These are phyloP conservation scores for Telopea speciosissima DNA, from an alignment of 177 flowering plant species.

Conservation along the genomic window DNA sequence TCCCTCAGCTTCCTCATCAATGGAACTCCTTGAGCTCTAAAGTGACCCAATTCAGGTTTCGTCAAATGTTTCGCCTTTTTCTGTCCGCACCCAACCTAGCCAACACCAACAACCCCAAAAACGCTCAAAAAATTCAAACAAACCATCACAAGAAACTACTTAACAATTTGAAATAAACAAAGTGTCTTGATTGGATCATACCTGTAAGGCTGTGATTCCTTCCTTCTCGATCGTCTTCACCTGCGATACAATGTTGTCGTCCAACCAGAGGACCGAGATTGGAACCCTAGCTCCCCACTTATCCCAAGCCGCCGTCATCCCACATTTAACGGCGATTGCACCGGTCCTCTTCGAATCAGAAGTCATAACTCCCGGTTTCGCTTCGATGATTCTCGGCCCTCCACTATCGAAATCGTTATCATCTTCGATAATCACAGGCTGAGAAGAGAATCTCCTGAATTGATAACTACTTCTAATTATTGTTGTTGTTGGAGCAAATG, in stretches of 20 bases:
- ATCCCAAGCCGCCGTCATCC: conserved; percentile 91
- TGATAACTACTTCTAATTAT: conserved; percentile 9
- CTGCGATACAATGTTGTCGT: conserved; percentile 86
- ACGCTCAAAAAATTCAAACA: conserved; percentile 3
- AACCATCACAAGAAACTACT: background rate
- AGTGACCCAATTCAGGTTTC: conserved; percentile 93
- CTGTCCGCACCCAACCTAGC: conserved; percentile 90
- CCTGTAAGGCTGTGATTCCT: conserved; percentile 81
- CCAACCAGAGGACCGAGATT: conserved; percentile 70
- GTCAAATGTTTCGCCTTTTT: conserved; percentile 90
- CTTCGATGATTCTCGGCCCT: conserved; percentile 34
- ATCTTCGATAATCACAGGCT: conserved; percentile 13
- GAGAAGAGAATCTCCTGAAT: conserved; percentile 33
- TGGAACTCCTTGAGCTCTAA: conserved; percentile 91
- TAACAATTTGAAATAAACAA: background rate
- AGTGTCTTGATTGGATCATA: conserved; percentile 7
- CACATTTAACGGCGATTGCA: conserved; percentile 78
- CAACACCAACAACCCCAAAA: conserved; percentile 28
- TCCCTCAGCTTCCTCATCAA: conserved; percentile 89
- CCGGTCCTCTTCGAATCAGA: conserved; percentile 76
- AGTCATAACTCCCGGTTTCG: conserved; percentile 50
- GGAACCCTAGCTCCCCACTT: conserved; percentile 95
- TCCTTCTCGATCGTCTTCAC: conserved; percentile 86
- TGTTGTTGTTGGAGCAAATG: conserved; percentile 14
- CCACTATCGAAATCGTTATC: conserved; percentile 6